Evolutionary conservation across 257 asterid species (phyloP), one percentile per base, ranked within the genome.

Genomic region (Salvia rosmarinus): DNA sequence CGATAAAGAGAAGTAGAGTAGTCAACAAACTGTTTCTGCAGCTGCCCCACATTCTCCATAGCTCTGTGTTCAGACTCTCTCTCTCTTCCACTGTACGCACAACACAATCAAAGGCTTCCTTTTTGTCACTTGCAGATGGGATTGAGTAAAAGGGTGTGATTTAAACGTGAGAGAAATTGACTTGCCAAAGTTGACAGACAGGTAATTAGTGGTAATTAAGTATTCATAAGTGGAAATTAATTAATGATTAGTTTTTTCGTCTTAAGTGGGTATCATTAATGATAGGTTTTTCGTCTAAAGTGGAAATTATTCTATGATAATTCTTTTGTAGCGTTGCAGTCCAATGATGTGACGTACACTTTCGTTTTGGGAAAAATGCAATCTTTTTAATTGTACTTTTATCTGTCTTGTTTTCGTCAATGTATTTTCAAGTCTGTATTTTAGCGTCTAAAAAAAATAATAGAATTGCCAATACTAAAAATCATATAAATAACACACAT

Each of bases 1-100:
- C 51, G 78, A 60, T 77, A 73, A 9, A 81, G 82, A 54, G 85
- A 69, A 69, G 66, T 65, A 3, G 82, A 74, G 82, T 57, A 74
- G 68, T 81, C 85, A 74, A 81, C n/a, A 14, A 64, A 81, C 59
- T 77, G 85, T 70, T 72, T 73, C 82, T 70, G 85, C 82, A 81
- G 60, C 78, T 65, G 76, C 12, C 75, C 75, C 39, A 77, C 75
- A 51, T 59, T 74, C 75, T 73, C 85, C 85, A 81, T 81, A 4
- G 71, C 47, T 25, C 65, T 42, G 4, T 16, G 40, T 34, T n/a
- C n/a, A n/a, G n/a, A 19, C 23, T 39, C 12, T 13, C 62, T 46
- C 51, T 43, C 30, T 65, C 32, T 51, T n/a, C n/a, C 13, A 34
- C 43, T 51, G 64, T 49, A n/a, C 60, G 23, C 23, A 17, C 57